phyloP scores from a whole-genome alignment of 257 asterid species.

The Linderniella brevidens region DNA sequence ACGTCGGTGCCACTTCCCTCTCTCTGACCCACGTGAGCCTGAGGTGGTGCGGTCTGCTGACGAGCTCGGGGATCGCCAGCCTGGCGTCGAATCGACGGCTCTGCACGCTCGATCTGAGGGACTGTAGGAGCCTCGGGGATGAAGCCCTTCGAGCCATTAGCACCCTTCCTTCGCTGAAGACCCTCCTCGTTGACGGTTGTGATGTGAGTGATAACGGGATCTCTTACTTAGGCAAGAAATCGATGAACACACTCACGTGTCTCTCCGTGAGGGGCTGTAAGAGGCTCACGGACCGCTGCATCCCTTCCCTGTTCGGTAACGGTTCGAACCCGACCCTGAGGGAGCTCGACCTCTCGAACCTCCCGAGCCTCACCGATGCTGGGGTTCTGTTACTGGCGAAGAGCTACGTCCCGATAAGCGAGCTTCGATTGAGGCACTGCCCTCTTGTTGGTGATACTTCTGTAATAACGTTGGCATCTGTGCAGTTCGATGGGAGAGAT shows the following conservation, averaged over 20 bases:
- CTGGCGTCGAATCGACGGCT: constrained; percentile 56
- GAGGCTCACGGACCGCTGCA: constrained; percentile 72
- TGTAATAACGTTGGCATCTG: constrained; percentile 70
- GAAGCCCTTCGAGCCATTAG: constrained; percentile 56
- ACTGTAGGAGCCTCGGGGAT: constrained; percentile 70
- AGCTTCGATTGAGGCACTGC: constrained; percentile 85
- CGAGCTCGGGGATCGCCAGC: constrained; percentile 55
- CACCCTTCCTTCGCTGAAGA: constrained; percentile 48
- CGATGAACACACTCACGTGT: constrained; percentile 35
- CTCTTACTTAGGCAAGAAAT: constrained; percentile 51
- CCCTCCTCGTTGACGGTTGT: constrained; percentile 63
- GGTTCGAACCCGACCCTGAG: constrained; percentile 32
- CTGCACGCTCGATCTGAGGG: constrained; percentile 56
- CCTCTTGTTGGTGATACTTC: constrained; percentile 80
- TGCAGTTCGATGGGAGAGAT: constrained; percentile 44
- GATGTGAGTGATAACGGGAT: constrained; percentile 75
- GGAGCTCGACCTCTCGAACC: constrained; percentile 73
- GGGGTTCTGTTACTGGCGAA: constrained; percentile 54
- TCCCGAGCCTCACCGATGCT: constrained; percentile 60
- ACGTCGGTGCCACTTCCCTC: constrained; percentile 68
- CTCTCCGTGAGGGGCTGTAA: constrained; percentile 82
- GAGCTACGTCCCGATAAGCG: constrained; percentile 42
- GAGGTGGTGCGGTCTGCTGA: constrained; percentile 83
- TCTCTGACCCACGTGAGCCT: constrained; percentile 63
- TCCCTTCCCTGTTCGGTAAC: constrained; percentile 42